A percentile compares a stretch with the other conserved stretches of the same genome.
Evolutionary conservation across 306 rosid species (phyloP).

Genomic region (Vigna reflexopilosa): DNA sequence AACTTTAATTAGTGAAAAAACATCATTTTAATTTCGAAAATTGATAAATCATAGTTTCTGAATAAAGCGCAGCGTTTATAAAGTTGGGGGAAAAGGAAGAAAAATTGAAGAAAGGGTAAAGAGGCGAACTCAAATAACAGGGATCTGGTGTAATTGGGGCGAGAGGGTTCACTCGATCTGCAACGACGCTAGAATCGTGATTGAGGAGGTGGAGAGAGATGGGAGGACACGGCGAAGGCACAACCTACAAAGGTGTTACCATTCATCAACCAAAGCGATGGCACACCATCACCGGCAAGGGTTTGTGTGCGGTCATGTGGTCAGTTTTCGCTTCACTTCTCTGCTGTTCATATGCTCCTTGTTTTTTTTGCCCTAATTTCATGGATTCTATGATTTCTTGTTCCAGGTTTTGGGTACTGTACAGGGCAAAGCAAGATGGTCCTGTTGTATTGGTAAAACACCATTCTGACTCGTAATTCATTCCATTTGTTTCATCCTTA

Average conservation of each 20-base stretch:
- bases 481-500: not conserved
- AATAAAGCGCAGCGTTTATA: not conserved
- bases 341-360: not conserved
- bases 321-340: slow-evolving; percentile 45
- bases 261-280: slow-evolving; percentile 74
- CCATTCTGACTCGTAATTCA: not conserved
- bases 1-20: no score
- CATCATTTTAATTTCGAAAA: not conserved
- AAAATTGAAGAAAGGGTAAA: not conserved
- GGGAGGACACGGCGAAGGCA: slow-evolving; percentile 54
- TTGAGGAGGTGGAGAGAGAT: slow-evolving; percentile 20
- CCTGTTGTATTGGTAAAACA: slow-evolving; percentile 94
- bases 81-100: not conserved
- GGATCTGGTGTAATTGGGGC: not conserved
- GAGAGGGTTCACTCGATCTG: not conserved
- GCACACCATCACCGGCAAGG: slow-evolving; percentile 91
- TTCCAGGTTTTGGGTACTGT: slow-evolving; percentile 89
- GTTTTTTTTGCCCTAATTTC: slow-evolving; percentile 15
- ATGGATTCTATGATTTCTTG: not conserved
- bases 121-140: not conserved
- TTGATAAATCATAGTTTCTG: not conserved
- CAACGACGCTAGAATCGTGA: not conserved
- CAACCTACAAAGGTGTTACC: slow-evolving; percentile 54
- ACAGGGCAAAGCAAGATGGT: slow-evolving; percentile 96
- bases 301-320: slow-evolving; percentile 98